A percentile compares a stretch with the other conserved stretches of the same genome.
These are phyloP conservation scores for Ophiocordyceps camponoti-leonardi DNA, from an alignment of 2,329 filamentous ascomycete species.

Conservation along the genomic window DNA sequence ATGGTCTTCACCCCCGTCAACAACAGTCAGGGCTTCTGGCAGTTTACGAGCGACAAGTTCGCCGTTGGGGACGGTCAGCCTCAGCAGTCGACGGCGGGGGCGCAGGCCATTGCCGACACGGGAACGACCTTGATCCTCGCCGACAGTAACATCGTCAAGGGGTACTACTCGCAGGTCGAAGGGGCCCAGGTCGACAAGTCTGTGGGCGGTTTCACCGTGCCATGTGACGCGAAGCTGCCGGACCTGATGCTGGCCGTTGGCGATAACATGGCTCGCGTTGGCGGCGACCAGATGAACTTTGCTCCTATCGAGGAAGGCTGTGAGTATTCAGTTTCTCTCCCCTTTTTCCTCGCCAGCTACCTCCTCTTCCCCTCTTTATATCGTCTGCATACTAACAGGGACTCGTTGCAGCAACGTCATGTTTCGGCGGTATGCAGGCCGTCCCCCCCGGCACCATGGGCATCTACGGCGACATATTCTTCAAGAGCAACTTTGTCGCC, in stretches of 20 bases:
- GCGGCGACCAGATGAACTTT: constrained; percentile 36
- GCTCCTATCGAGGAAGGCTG: constrained; percentile 29
- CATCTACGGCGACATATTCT: constrained; percentile 46
- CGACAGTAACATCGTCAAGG: constrained; percentile 30
- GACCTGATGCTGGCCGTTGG: constrained; percentile 39
- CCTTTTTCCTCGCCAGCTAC: too few relatives aligned
- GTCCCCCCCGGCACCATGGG: constrained; percentile 32
- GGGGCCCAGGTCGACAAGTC: constrained; percentile 21
- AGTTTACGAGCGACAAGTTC: constrained; percentile 31
- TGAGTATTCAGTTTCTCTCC: constrained; percentile 17
- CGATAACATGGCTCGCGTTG: constrained; percentile 36
- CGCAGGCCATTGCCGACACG: constrained; percentile 35
- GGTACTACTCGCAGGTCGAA: constrained; percentile 28
- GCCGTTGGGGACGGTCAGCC: constrained; percentile 26
- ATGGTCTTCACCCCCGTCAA: constrained; percentile 46
- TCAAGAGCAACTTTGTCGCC: constrained; percentile 42
- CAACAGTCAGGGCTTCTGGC: constrained; percentile 48
- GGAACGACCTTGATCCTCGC: constrained; percentile 48
- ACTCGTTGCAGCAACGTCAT: constrained; percentile 23
- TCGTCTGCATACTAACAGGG: too few relatives aligned
- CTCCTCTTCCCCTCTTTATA: too few relatives aligned
- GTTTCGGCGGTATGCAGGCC: constrained; percentile 52
- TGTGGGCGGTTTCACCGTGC: constrained; percentile 28
- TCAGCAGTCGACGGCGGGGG: constrained; percentile 17
- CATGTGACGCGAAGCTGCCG: constrained; percentile 26